Conservation (phyloP, 768 basidiomycete genomes). For the Mrakia frigida region DNA sequence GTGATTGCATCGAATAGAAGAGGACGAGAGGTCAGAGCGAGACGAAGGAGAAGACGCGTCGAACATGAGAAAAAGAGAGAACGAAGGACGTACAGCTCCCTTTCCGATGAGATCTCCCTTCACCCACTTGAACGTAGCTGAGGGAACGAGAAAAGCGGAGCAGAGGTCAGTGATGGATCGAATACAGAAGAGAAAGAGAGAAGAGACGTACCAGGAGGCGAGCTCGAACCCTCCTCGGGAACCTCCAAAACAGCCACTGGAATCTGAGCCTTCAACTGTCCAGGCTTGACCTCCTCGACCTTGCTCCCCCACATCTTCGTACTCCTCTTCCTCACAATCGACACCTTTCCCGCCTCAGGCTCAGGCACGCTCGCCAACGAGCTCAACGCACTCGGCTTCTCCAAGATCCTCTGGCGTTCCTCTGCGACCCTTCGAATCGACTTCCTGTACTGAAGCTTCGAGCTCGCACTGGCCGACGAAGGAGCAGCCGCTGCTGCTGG, state of each 20-base stretch:
- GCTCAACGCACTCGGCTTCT: constrained; percentile 47
- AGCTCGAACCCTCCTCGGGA: background rate
- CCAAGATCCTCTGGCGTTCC: constrained; percentile 64
- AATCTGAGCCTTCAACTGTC: constrained; percentile 50
- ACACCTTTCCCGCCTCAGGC: constrained; percentile 37
- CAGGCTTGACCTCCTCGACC: constrained; percentile 85
- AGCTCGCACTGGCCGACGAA: background rate
- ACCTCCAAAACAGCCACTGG: constrained; percentile 1
- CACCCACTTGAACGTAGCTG: constrained; percentile 95
- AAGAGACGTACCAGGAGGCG: background rate
- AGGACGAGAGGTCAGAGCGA: background rate
- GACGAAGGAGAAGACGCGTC: too few relatives aligned
- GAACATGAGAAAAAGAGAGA: background rate
- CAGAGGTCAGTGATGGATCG: background rate
- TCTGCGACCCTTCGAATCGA: constrained; percentile 88
- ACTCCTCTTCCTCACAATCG: constrained; percentile 66
- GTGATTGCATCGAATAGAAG: background rate
- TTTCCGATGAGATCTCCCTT: constrained; percentile 95
- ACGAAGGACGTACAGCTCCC: constrained; percentile 54
- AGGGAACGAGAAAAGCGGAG: background rate
- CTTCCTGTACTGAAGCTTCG: constrained; percentile 49
- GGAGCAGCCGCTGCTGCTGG: background rate
- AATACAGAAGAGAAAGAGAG: background rate
- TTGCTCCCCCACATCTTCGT: constrained; percentile 94
- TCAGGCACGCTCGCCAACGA: background rate